phyloP scores from a whole-genome alignment of 805 yeast species.

The Nakazawaea laoshanensis region DNA sequence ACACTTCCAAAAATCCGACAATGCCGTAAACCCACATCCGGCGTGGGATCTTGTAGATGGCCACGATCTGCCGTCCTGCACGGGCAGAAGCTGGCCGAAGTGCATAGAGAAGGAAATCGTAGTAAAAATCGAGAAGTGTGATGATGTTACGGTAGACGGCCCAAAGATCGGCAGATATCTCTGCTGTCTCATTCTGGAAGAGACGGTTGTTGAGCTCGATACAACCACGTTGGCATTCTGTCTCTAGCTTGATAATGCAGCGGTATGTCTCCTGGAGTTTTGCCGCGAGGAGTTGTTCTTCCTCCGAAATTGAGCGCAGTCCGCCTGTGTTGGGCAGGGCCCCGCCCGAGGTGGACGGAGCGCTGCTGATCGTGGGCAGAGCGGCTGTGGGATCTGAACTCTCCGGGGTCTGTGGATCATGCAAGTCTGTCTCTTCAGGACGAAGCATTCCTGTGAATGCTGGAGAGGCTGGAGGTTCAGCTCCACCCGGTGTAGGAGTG shows the following conservation, averaged over 20 bases:
- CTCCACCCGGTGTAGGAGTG: constrained; percentile 25
- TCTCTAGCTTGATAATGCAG: constrained; percentile 57
- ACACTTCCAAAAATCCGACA: constrained; percentile 69
- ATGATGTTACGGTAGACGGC: constrained; percentile 60
- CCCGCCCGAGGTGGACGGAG: constrained; percentile 14
- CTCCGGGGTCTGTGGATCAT: constrained; percentile 8
- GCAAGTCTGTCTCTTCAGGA: not conserved
- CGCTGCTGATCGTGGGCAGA: constrained; percentile 10
- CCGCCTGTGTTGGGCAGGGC: constrained; percentile 8
- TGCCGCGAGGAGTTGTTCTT: constrained; percentile 58
- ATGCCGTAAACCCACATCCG: constrained; percentile 84
- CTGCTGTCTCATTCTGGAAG: constrained; percentile 36
- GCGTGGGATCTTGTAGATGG: constrained; percentile 68
- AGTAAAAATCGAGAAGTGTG: constrained; percentile 59
- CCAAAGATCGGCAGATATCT: constrained; percentile 58
- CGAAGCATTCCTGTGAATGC: constrained; percentile 7
- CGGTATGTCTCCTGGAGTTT: constrained; percentile 71
- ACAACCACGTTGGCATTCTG: constrained; percentile 63
- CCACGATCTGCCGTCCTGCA: constrained; percentile 71
- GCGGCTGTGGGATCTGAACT: constrained; percentile 8
- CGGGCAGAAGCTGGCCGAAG: constrained; percentile 57
- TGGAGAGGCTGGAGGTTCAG: constrained; percentile 17
- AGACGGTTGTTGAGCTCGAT: constrained; percentile 48
- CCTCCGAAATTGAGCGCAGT: constrained; percentile 31
- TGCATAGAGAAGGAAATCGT: constrained; percentile 65